Conservation (phyloP, 2,329 filamentous ascomycete genomes). For the Cercospora sp. region DNA sequence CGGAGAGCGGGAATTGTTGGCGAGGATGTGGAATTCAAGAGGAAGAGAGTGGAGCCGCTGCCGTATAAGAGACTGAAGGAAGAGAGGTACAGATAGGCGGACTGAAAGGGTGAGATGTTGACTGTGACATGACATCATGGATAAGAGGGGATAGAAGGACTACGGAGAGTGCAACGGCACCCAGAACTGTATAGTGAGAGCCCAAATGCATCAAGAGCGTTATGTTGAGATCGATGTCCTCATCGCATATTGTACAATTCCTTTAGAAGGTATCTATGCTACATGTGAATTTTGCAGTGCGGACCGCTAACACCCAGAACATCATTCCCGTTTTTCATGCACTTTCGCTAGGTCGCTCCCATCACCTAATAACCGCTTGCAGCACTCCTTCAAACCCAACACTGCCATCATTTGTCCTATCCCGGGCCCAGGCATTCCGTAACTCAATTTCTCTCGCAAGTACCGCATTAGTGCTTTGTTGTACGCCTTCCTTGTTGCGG, state of each 20-base stretch:
- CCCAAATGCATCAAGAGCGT: neutral
- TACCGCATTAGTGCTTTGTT: constrained; percentile 53
- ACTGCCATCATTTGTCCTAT: constrained; percentile 56
- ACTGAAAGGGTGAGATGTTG: neutral
- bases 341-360: neutral
- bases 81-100: constrained; percentile 47
- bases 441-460: constrained; percentile 58
- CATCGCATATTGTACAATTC: neutral
- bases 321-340: neutral
- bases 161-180: neutral
- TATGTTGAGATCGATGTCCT: neutral
- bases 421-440: constrained; percentile 55
- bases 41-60: constrained; percentile 69
- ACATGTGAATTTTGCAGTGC: neutral
- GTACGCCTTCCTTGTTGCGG: constrained; percentile 27
- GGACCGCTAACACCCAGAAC: neutral
- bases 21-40: constrained; percentile 80
- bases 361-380: constrained; percentile 38
- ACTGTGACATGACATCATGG: neutral
- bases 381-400: constrained; percentile 55
- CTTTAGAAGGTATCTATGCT: neutral
- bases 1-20: constrained; percentile 71
- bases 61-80: constrained; percentile 62
- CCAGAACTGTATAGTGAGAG: neutral
- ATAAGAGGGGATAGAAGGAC: neutral